Base-by-base conservation (phyloP, 768 basidiomycete genomes). In the Kwoniella mangroviensis region DNA sequence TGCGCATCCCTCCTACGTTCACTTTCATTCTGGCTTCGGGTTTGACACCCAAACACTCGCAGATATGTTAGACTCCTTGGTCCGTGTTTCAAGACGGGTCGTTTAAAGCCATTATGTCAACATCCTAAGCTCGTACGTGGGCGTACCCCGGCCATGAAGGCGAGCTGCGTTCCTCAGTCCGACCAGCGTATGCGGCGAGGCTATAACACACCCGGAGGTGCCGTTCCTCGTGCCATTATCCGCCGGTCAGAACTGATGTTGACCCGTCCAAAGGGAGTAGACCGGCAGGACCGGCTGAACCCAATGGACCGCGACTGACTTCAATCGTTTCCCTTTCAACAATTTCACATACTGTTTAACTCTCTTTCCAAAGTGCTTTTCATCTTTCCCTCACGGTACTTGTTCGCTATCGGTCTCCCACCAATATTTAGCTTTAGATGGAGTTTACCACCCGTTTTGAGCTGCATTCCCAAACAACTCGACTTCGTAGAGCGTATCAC, bases 401-500 rank as follows among this genome's bases (percentile, higher is more conserved):
- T 89, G 89, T 90, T 89, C 87, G 87, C 89, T 90, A 90, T 90
- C 87, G 88, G 89, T 89, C 88, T 90, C n/a, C 88, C 86, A 88
- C 88, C 88, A 85, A 85, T 90, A 89, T 90, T 89, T 90, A 90
- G 89, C 89, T 88, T 90, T 90, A 90, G 89, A 90, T 88, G 89
- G 89, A 89, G 87, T 89, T 89, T 88, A 90, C 89, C 89, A 88
- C 88, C 89, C 89, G 84, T n/a, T 87, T 90, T 86, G 89, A 88
- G 89, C 89, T 89, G 89, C 89, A 90, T 89, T 90, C 88, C 88
- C 88, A 90, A 90, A 89, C 89, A 89, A 90, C 89, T 88, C 89
- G 88, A 90, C 89, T n/a, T 11, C 89, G 86, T 89, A 90, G 87
- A 88, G 88, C 85, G 85, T 86, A 88, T 88, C 88, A 89, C 87